A percentile compares a stretch with the other conserved stretches of the same genome.
These are phyloP conservation scores for Spiraea crenata DNA, from an alignment of 331 rosid species.

Conservation along the genomic window DNA sequence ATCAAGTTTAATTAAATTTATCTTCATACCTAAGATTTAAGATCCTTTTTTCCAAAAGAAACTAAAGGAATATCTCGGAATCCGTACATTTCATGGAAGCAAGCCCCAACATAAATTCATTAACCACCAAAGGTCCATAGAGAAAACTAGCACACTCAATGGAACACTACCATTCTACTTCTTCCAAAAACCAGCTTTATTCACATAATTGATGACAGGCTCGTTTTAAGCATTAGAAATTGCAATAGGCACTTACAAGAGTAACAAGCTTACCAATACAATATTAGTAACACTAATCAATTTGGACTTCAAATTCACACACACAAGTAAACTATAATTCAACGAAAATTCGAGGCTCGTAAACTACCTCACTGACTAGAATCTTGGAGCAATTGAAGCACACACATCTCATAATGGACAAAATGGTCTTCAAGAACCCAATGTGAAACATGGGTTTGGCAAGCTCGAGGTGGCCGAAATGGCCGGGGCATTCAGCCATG, in stretches of 20 bases:
- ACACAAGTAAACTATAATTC: neutral
- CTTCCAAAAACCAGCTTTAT: neutral
- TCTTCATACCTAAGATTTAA: neutral
- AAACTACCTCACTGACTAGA: slow-evolving; percentile 78
- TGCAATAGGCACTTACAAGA: neutral
- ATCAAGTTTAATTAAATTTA: neutral
- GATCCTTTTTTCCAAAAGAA: neutral
- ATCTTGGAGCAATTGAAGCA: slow-evolving; percentile 96
- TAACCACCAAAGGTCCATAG: no score
- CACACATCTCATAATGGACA: slow-evolving; percentile 79
- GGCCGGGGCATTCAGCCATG: slow-evolving; percentile 99
- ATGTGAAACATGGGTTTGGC: slow-evolving; percentile 99
- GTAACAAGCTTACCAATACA: neutral
- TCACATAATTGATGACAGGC: neutral
- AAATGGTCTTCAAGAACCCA: slow-evolving; percentile 86
- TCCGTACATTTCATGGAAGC: neutral
- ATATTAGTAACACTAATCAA: neutral
- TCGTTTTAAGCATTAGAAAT: neutral
- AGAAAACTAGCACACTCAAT: no score
- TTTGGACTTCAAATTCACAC: neutral
- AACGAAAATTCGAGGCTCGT: neutral
- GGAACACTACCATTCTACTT: no score
- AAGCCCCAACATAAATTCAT: neutral
- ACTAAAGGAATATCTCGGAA: no score
- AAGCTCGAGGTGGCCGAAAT: slow-evolving; percentile 94